Percentiles rank a stretch among this genome's conserved stretches.
Evolutionary conservation across 2,329 filamentous ascomycete species (phyloP).

Genomic region (Eutypa lata): DNA sequence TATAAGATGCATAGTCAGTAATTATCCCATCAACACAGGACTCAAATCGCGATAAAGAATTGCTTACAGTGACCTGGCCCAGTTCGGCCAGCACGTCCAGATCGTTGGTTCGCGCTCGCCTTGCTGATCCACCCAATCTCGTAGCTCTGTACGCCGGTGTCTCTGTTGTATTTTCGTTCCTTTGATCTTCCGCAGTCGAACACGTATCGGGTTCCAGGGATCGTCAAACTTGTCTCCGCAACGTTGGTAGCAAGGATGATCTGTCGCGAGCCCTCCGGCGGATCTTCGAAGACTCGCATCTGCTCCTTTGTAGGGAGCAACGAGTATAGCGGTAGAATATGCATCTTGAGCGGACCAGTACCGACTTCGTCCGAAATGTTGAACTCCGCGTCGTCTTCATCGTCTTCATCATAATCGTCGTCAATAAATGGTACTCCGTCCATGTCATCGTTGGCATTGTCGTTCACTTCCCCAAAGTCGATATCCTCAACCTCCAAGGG

Average conservation of each 20-base stretch:
- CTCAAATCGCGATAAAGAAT: neutral
- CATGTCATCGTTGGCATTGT: constrained; percentile 63
- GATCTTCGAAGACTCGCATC: constrained; percentile 80
- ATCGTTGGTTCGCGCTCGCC: constrained; percentile 86
- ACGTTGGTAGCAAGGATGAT: constrained; percentile 95
- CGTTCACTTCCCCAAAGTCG: constrained; percentile 70
- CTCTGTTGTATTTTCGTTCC: constrained; percentile 83
- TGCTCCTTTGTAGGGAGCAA: constrained; percentile 88
- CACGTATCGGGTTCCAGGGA: constrained; percentile 91
- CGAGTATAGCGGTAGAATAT: constrained; percentile 92
- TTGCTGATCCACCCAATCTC: constrained; percentile 97
- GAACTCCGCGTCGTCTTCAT: constrained; percentile 64
- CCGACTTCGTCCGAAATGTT: constrained; percentile 62
- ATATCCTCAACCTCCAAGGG: constrained; percentile 84
- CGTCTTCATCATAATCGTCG: constrained; percentile 55
- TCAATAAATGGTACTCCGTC: constrained; percentile 48
- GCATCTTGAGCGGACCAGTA: constrained; percentile 68
- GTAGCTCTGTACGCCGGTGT: constrained; percentile 91
- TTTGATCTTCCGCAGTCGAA: constrained; percentile 93
- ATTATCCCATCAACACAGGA: neutral
- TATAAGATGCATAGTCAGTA: neutral
- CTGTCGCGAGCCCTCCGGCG: constrained; percentile 77
- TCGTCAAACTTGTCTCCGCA: constrained; percentile 94
- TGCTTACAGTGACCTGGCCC: constrained; percentile 79
- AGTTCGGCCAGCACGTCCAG: constrained; percentile 91